Conservation (phyloP, 345 rosid genomes). For the Rhodamnia rubescens region DNA sequence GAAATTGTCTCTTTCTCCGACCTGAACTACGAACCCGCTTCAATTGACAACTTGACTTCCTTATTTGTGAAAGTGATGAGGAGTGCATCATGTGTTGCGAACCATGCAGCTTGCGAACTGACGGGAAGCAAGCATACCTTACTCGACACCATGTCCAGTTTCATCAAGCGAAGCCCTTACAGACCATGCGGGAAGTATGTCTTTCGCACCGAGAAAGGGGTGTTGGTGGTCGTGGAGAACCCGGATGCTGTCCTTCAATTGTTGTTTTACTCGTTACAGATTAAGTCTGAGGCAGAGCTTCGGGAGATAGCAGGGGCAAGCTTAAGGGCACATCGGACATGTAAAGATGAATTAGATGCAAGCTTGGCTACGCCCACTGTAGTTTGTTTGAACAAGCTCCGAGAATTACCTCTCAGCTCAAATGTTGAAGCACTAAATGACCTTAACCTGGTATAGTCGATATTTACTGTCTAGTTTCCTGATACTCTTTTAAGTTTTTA, state of each 20-base stretch:
- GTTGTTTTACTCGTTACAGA: background rate
- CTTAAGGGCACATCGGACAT: background rate
- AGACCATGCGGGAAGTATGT: constrained; percentile 11
- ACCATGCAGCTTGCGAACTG: constrained; percentile 41
- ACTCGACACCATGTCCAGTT: constrained; percentile 36
- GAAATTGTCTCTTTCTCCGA: constrained; percentile 15
- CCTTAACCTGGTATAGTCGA: constrained; percentile 45
- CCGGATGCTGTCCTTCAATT: background rate
- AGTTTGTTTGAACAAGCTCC: constrained; percentile 14
- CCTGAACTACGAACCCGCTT: background rate
- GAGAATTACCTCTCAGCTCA: constrained; percentile 20
- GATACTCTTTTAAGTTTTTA: background rate
- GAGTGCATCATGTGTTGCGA: constrained; percentile 42
- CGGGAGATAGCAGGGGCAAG: background rate
- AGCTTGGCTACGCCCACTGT: constrained; percentile 9
- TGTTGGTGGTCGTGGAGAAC: background rate
- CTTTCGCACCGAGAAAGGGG: background rate
- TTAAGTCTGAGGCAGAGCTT: background rate
- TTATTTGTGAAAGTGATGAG: constrained; percentile 23
- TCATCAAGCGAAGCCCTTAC: constrained; percentile 62
- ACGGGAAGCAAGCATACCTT: constrained; percentile 51
- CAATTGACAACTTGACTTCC: background rate
- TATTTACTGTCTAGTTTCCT: background rate
- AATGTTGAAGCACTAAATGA: constrained; percentile 23
- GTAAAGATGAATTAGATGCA: background rate